phyloP scores from a whole-genome alignment of 306 rosid genomes.

The Vigna radiata region DNA sequence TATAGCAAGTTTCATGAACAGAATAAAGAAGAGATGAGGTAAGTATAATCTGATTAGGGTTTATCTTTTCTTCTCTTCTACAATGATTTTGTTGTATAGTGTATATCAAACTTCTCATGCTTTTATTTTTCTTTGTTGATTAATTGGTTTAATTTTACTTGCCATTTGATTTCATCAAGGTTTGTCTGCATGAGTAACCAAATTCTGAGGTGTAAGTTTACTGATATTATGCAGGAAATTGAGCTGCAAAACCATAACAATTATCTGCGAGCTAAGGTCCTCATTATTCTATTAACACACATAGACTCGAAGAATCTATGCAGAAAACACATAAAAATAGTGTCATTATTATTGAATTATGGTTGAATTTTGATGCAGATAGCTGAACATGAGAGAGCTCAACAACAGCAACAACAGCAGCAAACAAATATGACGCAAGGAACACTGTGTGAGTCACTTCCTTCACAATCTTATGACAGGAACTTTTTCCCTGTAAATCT shows the following conservation, averaged over 20 bases:
- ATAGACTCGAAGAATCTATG: not conserved
- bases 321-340: not conserved
- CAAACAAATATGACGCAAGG: constrained; percentile 66
- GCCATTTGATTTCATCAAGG: not conserved
- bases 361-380: constrained; percentile 54
- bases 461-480: constrained; percentile 63
- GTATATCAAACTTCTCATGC: not conserved
- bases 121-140: not conserved
- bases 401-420: constrained; percentile 52
- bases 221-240: constrained; percentile 67
- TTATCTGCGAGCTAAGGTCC: constrained; percentile 83
- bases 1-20: not conserved
- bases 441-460: constrained; percentile 54
- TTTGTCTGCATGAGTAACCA: not conserved
- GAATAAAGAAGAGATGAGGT: not conserved
- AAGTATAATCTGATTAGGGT: not conserved
- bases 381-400: constrained; percentile 79
- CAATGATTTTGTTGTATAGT: not conserved
- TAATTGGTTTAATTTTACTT: not conserved
- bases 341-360: not conserved
- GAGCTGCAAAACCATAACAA: constrained; percentile 90
- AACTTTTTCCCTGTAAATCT: constrained; percentile 69
- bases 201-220: not conserved
- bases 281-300: constrained; percentile 14
- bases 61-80: not conserved